Conservation (phyloP, 805 yeast species). For the Suhomyces tanzawaensis region DNA sequence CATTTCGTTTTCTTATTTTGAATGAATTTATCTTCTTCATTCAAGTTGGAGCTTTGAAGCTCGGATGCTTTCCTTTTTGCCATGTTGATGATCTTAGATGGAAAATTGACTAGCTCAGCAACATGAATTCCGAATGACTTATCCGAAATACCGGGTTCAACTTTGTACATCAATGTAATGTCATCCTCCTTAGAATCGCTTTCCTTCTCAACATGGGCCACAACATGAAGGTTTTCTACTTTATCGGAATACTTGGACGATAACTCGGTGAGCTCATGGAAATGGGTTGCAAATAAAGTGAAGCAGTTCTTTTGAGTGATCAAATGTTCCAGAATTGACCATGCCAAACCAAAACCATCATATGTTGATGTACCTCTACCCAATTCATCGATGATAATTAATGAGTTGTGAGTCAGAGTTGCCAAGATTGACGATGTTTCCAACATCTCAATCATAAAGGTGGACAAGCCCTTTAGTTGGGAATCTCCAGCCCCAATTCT, state of each 20-base stretch:
- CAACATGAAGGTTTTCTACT: conserved; percentile 86
- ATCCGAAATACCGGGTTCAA: conserved; percentile 94
- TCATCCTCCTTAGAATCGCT: conserved; percentile 48
- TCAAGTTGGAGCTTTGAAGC: conserved; percentile 57
- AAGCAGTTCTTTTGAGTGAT: conserved; percentile 70
- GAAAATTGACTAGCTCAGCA: conserved; percentile 93
- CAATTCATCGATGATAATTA: conserved; percentile 88
- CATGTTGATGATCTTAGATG: conserved; percentile 85
- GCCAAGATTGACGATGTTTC: conserved; percentile 87
- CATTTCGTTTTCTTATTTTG: conserved; percentile 52
- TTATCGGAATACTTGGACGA: conserved; percentile 54
- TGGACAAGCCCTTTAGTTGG: conserved; percentile 93
- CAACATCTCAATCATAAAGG: conserved; percentile 95
- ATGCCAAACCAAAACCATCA: conserved; percentile 97
- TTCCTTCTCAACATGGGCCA: conserved; percentile 76
- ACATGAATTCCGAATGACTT: conserved; percentile 98
- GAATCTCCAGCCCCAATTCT: conserved; percentile 99
- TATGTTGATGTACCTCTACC: conserved; percentile 90
- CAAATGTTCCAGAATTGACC: conserved; percentile 90
- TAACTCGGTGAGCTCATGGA: conserved; percentile 88
- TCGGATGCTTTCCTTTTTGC: conserved; percentile 93
- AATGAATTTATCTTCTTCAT: conserved; percentile 38
- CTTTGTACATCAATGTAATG: conserved; percentile 85
- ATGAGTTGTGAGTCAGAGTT: conserved; percentile 72
- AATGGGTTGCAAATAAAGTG: conserved; percentile 93